A percentile compares a stretch with the other conserved stretches of the same genome.
phyloP scores from a whole-genome alignment of 139 green algal species.

The Monoraphidium neglectum region DNA sequence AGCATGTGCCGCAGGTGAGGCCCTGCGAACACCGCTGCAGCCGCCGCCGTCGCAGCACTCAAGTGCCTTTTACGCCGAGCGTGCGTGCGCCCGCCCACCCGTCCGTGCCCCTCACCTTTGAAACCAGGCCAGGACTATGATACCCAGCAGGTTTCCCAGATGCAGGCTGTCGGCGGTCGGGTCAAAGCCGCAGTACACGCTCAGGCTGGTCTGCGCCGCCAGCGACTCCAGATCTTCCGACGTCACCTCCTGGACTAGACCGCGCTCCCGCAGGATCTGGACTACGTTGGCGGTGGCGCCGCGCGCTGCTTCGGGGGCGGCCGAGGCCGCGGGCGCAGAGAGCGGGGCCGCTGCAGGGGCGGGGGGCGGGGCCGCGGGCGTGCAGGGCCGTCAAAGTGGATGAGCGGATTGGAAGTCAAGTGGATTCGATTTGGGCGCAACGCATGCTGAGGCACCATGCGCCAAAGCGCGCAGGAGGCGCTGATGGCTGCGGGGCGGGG shows the following conservation, averaged over 20 bases:
- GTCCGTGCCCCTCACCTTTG: conserved; percentile 51
- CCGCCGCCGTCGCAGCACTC: too few species aligned
- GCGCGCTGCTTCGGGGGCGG: neutral
- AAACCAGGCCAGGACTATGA: conserved; percentile 98
- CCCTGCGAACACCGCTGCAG: too few species aligned
- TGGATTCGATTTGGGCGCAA: too few species aligned
- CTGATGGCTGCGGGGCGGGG: too few species aligned
- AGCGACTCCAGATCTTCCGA: conserved; percentile 67
- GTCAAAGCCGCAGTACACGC: conserved; percentile 98
- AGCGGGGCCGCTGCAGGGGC: neutral
- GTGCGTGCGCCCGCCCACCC: conserved; percentile 10
- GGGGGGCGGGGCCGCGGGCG: too few species aligned
- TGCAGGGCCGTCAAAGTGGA: too few species aligned
- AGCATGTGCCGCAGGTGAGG: too few species aligned
- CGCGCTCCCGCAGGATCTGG: conserved; percentile 70
- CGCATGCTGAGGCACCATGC: too few species aligned
- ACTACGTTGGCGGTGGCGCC: conserved; percentile 32
- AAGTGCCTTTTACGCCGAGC: too few species aligned
- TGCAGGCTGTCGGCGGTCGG: conserved; percentile 94
- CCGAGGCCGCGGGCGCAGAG: neutral
- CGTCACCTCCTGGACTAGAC: conserved; percentile 79
- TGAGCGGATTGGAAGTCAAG: too few species aligned
- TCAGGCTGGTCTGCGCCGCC: conserved; percentile 46
- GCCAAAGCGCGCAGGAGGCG: too few species aligned
- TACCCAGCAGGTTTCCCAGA: conserved; percentile 95